Evolutionary conservation across 768 basidiomycete genomes (phyloP), one percentile per base, ranked within the genome.

Genomic region (Rhizopogon sp.): DNA sequence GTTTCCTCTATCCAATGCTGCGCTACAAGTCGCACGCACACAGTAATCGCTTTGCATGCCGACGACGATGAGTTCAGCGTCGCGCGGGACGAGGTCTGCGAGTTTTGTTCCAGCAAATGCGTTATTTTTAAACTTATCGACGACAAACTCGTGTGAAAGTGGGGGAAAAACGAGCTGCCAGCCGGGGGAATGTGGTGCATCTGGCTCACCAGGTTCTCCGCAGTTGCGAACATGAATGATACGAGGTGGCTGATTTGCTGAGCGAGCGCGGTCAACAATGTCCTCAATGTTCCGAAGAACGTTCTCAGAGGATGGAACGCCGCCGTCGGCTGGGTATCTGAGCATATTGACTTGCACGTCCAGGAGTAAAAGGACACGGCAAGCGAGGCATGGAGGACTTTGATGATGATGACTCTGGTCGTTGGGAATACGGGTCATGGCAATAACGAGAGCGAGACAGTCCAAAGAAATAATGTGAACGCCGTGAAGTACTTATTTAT

Each of bases 101-200:
- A 89, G 73, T 10, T 51, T 57, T 17, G 85, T 88, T 10, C 82
- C 82, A 0, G 78, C 74, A 59, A 88, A 89, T 28, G 85, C 84
- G 59, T 88, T 87, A 71, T 83, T 86, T 71, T 84, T 84, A 47
- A 72, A 70, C 71, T 87, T 88, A 70, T 88, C 85, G 44, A 88
- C 60, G 50, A 86, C 72, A 49, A 70, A 64, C 64, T 88, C 86
- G 61, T 73, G 62, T 0, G 75, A 66, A 7, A 74, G 74, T 0
- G 83, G 80, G 16, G 72, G 60, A 68, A 82, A 80, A 53, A 77
- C 76, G 61, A 88, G 81, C 60, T 80, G 67, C 87, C 86, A 88
- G 3, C 84, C 84, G 1, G 74, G 64, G 0, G 80, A 70, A 56
- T 72, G 58, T 0, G 76, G 79, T 62, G 83, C 82, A 69, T 88